These are phyloP conservation scores for Pholiota microspora DNA, from an alignment of 768 basidiomycete genomes.

Conservation along the genomic window DNA sequence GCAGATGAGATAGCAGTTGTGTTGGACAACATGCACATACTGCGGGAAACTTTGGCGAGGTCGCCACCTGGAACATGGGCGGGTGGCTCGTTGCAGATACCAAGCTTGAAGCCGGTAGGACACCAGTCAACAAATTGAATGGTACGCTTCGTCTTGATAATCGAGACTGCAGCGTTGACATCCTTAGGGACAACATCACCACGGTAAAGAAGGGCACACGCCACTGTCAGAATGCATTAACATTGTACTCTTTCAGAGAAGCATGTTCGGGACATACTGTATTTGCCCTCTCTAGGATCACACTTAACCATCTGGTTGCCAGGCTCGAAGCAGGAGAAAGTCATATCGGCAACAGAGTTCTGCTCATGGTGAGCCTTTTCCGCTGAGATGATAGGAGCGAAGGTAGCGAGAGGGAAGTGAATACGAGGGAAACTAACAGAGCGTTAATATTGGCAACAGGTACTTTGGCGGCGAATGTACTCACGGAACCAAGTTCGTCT, in stretches of 20 bases:
- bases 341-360: constrained; percentile 98
- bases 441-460: constrained; percentile 4
- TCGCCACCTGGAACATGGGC: constrained; percentile 92
- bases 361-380: constrained; percentile 96
- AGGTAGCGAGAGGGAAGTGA: constrained; percentile 96
- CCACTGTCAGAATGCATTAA: constrained; percentile 50
- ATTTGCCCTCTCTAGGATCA: constrained; percentile 97
- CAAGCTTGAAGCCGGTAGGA: constrained; percentile 95
- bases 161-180: constrained; percentile 86
- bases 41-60: constrained; percentile 89
- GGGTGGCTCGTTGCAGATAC: constrained; percentile 94
- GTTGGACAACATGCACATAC: constrained; percentile 96
- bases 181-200: constrained; percentile 98
- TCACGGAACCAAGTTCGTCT: constrained; percentile 96
- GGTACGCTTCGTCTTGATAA: constrained; percentile 95
- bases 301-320: constrained; percentile 96
- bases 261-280: constrained; percentile 58
- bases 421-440: constrained; percentile 85
- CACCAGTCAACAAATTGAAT: constrained; percentile 99
- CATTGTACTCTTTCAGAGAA: not conserved
- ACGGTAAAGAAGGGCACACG: constrained; percentile 88
- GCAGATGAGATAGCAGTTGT: constrained; percentile 93
- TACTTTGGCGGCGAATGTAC: constrained; percentile 25
- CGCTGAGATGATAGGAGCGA: constrained; percentile 89
- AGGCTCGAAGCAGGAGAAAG: constrained; percentile 93